Conservation (phyloP, 1,284 basidiomycete species). For the Pseudomicrostroma phylloplanum region DNA sequence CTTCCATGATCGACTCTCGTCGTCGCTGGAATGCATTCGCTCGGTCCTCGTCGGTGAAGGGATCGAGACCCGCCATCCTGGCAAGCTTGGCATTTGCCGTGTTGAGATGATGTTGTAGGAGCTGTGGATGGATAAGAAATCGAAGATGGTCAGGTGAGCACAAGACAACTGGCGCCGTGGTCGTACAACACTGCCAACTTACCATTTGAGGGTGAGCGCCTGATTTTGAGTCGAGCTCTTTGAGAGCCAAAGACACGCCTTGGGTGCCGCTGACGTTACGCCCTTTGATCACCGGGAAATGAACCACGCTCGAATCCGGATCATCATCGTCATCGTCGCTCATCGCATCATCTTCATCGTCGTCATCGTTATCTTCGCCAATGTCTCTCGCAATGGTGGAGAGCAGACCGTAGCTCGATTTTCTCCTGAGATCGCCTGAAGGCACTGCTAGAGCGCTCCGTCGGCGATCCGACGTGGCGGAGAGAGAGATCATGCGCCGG, state of each 20-base stretch:
- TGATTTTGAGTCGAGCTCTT: neutral
- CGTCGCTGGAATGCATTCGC: slow-evolving; percentile 18
- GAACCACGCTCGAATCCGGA: neutral
- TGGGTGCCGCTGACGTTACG: neutral
- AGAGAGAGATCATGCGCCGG: neutral
- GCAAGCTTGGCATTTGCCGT: slow-evolving; percentile 29
- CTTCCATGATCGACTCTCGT: slow-evolving; percentile 1
- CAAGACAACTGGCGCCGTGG: too few species aligned
- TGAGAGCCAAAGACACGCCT: neutral
- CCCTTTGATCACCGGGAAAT: neutral
- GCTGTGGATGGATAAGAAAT: slow-evolving; percentile 10
- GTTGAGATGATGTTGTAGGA: slow-evolving; percentile 36
- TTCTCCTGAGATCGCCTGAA: neutral
- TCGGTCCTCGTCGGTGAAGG: slow-evolving; percentile 17
- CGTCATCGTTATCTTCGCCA: too few species aligned
- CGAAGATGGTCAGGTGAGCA: too few species aligned
- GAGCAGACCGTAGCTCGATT: too few species aligned
- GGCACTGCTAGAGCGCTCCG: slow-evolving; percentile 2
- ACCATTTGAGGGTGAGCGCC: neutral
- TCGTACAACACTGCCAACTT: too few species aligned
- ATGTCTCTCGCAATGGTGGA: too few species aligned
- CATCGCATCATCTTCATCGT: too few species aligned
- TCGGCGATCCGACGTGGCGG: neutral
- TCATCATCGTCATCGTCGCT: neutral
- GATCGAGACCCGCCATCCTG: slow-evolving; percentile 7